Percentiles rank a stretch among this genome's conserved stretches.
These are phyloP conservation scores for Sugiyamaella pinicola DNA, from an alignment of 1,139 yeast genomes.

Conservation along the genomic window DNA sequence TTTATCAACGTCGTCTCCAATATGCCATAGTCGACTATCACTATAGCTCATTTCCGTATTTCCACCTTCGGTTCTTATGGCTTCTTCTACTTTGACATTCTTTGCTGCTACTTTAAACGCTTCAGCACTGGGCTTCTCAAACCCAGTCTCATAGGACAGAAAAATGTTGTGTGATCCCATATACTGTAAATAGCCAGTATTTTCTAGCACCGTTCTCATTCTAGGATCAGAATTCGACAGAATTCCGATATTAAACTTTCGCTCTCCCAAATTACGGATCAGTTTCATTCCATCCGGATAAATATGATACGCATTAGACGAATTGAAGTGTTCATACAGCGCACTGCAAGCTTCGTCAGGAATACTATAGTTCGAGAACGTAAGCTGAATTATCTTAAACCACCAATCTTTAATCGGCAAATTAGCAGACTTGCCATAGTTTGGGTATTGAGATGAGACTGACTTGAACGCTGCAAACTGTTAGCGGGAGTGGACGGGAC, in stretches of 20 bases:
- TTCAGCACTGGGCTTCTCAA: slow-evolving; percentile 32
- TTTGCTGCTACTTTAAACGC: slow-evolving; percentile 29
- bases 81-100: neutral
- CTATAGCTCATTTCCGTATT: no score
- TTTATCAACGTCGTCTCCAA: slow-evolving; percentile 36
- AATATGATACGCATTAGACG: slow-evolving; percentile 30
- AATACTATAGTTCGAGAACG: slow-evolving; percentile 27
- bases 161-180: slow-evolving; percentile 23
- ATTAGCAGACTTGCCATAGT: slow-evolving; percentile 32
- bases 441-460: slow-evolving; percentile 29
- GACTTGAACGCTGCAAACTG: slow-evolving; percentile 26
- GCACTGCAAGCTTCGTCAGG: slow-evolving; percentile 25
- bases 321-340: slow-evolving; percentile 32
- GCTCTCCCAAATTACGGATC: slow-evolving; percentile 21
- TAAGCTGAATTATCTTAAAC: slow-evolving; percentile 28
- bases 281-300: slow-evolving; percentile 31
- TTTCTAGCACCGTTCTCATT: slow-evolving; percentile 28
- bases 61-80: no score
- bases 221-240: slow-evolving; percentile 38
- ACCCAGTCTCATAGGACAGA: slow-evolving; percentile 34
- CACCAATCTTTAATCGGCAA: slow-evolving; percentile 33
- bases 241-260: slow-evolving; percentile 29
- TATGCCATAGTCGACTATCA: slow-evolving; percentile 31
- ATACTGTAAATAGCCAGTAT: slow-evolving; percentile 26
- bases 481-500: neutral